Conservation (phyloP, 164 flowering plant genomes). For the Dillenia turbinata region DNA sequence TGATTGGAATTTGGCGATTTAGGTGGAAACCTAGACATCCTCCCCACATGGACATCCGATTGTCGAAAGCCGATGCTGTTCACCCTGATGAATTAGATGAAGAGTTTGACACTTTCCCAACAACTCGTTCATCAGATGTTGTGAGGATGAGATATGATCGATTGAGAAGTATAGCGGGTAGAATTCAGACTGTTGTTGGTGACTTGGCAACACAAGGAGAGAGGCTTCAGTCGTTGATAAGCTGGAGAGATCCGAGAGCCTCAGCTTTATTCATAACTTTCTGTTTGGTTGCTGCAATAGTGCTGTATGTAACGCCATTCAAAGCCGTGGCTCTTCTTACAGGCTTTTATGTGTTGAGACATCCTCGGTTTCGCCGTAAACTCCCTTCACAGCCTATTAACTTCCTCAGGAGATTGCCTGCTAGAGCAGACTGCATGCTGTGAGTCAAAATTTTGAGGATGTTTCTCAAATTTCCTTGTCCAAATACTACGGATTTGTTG, state of each 20-base stretch:
- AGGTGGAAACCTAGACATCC: slow-evolving; percentile 15
- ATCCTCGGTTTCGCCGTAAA: slow-evolving; percentile 11
- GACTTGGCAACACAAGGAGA: too few relatives aligned
- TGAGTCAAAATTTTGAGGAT: background rate
- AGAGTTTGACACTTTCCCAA: too few relatives aligned
- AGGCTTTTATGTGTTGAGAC: slow-evolving; percentile 14
- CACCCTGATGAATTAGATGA: slow-evolving; percentile 3
- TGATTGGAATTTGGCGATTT: slow-evolving; percentile 13
- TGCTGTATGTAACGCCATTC: slow-evolving; percentile 12
- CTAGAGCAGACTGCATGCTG: slow-evolving; percentile 14
- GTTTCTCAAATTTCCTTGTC: too few relatives aligned
- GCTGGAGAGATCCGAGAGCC: slow-evolving; percentile 20
- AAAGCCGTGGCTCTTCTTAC: background rate
- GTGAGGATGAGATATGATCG: too few relatives aligned
- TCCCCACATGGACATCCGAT: slow-evolving; percentile 14
- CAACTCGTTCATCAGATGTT: too few relatives aligned
- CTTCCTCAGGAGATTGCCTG: slow-evolving; percentile 15
- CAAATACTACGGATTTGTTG: too few relatives aligned
- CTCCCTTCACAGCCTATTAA: slow-evolving; percentile 14
- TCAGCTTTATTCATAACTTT: slow-evolving; percentile 11
- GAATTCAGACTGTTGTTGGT: too few relatives aligned
- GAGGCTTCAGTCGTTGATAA: background rate
- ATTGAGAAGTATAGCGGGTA: too few relatives aligned
- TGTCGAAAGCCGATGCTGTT: slow-evolving; percentile 8
- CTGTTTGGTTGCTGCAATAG: slow-evolving; percentile 13